A percentile compares a stretch with the other conserved stretches of the same genome.
Evolutionary conservation across 1,284 basidiomycete species (phyloP).

Genomic region (Tranzscheliella williamsii): DNA sequence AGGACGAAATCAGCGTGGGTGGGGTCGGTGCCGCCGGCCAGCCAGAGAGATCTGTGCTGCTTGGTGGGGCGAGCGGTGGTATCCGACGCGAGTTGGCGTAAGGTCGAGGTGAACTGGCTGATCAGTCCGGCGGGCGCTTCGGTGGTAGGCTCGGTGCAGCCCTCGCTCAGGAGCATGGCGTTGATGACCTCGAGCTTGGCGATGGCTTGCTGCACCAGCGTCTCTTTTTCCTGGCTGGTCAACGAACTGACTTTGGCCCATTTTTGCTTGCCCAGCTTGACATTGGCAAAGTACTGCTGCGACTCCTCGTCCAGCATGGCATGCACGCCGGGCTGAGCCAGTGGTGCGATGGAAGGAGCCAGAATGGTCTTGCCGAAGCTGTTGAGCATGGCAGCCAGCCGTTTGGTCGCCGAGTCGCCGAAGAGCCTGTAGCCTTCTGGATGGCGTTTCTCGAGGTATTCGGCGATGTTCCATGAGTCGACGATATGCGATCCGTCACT

Average conservation of each 20-base stretch:
- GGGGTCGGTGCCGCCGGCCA: conserved; percentile 38
- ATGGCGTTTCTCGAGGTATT: conserved; percentile 37
- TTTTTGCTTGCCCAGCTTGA: conserved; percentile 36
- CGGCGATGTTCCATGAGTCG: conserved; percentile 48
- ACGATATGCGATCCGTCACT: conserved; percentile 42
- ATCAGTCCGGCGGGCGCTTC: background rate
- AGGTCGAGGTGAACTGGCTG: background rate
- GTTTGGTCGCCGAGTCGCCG: conserved; percentile 27
- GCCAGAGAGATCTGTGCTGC: conserved; percentile 10
- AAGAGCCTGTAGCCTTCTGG: conserved; percentile 29
- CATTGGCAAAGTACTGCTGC: conserved; percentile 37
- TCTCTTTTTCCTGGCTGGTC: conserved; percentile 10
- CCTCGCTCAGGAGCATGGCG: conserved; percentile 27
- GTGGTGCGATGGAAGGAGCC: conserved; percentile 24
- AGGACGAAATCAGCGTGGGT: conserved; percentile 50
- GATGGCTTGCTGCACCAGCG: conserved; percentile 17
- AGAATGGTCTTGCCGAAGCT: conserved; percentile 34
- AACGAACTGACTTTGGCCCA: conserved; percentile 23
- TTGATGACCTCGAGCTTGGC: conserved; percentile 27
- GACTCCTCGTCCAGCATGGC: conserved; percentile 38
- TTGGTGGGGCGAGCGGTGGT: conserved; percentile 4
- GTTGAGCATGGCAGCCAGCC: conserved; percentile 40
- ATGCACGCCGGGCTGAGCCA: conserved; percentile 25
- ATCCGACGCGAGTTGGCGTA: too few relatives aligned
- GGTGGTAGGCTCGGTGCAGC: conserved; percentile 4